phyloP scores from a whole-genome alignment of 768 basidiomycete species.

The Tricholoma saponaceum region DNA sequence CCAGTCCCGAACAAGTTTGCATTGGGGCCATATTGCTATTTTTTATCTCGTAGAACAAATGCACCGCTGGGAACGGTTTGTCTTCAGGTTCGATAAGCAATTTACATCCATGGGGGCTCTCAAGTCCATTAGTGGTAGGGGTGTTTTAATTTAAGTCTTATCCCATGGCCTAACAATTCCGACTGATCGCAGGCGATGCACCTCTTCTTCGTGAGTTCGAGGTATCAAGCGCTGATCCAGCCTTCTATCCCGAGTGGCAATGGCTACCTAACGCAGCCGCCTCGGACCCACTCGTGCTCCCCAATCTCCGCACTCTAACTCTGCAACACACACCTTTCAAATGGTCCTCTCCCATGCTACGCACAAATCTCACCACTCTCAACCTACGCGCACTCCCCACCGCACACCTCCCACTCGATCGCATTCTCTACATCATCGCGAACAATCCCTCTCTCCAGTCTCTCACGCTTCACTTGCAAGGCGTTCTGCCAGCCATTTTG shows the following conservation, averaged over 20 bases:
- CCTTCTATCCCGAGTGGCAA: constrained; percentile 62
- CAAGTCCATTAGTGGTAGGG: constrained; percentile 65
- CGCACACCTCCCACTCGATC: constrained; percentile 59
- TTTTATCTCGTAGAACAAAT: constrained; percentile 79
- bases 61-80: constrained; percentile 78
- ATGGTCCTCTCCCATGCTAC: constrained; percentile 73
- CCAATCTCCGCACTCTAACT: constrained; percentile 53
- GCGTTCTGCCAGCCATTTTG: constrained; percentile 57
- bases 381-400: constrained; percentile 65
- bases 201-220: constrained; percentile 75
- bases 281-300: constrained; percentile 31
- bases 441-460: constrained; percentile 54
- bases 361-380: constrained; percentile 50
- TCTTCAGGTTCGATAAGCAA: constrained; percentile 75
- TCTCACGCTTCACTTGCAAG: constrained; percentile 59
- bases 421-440: constrained; percentile 60
- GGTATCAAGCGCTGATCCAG: constrained; percentile 66
- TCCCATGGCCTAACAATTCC: constrained; percentile 4
- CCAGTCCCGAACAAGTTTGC: constrained; percentile 45
- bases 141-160: neutral
- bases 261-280: constrained; percentile 62
- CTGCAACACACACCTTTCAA: constrained; percentile 73
- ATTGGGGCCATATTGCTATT: constrained; percentile 80
- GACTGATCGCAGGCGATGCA: constrained; percentile 50
- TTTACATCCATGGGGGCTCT: constrained; percentile 72